Conservation (phyloP, 495 filamentous ascomycete species). For the Penicillium verhagenii region DNA sequence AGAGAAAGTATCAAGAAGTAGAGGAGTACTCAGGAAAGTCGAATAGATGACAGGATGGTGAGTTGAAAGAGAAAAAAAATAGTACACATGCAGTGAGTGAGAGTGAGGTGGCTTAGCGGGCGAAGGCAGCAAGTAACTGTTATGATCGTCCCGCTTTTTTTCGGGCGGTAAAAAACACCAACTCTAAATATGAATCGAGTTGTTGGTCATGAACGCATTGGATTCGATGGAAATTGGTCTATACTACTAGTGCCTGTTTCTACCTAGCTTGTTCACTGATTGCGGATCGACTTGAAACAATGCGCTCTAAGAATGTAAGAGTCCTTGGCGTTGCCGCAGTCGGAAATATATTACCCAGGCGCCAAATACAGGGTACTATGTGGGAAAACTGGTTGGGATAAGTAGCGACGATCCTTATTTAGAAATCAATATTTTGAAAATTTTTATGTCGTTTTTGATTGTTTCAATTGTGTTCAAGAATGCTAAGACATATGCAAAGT, state of each 20-base stretch:
- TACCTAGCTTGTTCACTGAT: neutral
- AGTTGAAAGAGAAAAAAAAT: slow-evolving; percentile 11
- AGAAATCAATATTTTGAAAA: neutral
- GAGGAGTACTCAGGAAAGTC: neutral
- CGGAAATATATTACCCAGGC: slow-evolving; percentile 15
- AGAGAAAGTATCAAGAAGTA: neutral
- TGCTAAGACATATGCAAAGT: neutral
- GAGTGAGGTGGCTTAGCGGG: slow-evolving; percentile 29
- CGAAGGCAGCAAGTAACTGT: slow-evolving; percentile 25
- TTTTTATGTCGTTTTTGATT: neutral
- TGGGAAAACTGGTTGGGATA: neutral
- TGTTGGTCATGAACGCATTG: neutral
- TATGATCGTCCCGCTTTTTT: slow-evolving; percentile 26
- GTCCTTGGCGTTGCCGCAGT: slow-evolving; percentile 12
- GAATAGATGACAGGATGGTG: neutral
- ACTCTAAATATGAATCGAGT: neutral
- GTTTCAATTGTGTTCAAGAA: neutral
- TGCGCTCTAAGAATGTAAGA: slow-evolving; percentile 18
- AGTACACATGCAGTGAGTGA: slow-evolving; percentile 1
- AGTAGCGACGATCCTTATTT: neutral
- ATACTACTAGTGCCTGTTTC: neutral
- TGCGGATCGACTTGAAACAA: slow-evolving; percentile 6
- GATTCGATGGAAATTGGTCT: neutral
- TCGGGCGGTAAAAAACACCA: slow-evolving; percentile 21
- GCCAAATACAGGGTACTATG: neutral